A percentile compares a stretch with the other conserved stretches of the same genome.
phyloP scores from a whole-genome alignment of 129 eudicot species.

The Arctium minus region DNA sequence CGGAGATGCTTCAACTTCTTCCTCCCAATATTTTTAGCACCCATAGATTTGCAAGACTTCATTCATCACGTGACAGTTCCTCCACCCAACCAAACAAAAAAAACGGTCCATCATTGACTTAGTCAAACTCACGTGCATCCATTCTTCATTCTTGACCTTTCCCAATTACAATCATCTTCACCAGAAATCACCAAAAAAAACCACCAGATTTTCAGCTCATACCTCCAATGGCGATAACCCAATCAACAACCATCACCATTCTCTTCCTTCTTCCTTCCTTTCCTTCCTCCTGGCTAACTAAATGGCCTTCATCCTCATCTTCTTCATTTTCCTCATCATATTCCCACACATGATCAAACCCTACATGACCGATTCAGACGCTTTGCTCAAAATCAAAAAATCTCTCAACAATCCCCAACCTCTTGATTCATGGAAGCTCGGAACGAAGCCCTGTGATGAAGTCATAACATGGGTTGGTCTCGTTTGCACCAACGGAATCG shows the following conservation, averaged over 20 bases:
- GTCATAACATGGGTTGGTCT: constrained; percentile 45
- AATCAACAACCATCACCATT: constrained; percentile 6
- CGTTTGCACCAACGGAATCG: constrained; percentile 39
- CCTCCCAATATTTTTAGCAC: neutral
- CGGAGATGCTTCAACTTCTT: too few species aligned
- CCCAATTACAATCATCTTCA: constrained; percentile 8
- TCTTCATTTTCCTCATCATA: constrained; percentile 16
- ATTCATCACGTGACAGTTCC: neutral
- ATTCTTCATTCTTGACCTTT: constrained; percentile 28
- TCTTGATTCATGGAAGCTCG: constrained; percentile 60
- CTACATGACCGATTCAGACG: constrained; percentile 53
- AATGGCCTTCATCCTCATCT: constrained; percentile 28
- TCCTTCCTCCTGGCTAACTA: constrained; percentile 21
- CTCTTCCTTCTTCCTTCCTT: neutral
- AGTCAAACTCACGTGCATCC: constrained; percentile 19
- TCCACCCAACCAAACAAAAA: neutral
- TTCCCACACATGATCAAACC: constrained; percentile 17
- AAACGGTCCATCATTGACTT: constrained; percentile 22
- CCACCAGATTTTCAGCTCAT: constrained; percentile 25
- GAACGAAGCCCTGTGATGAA: constrained; percentile 47
- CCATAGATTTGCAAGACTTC: too few species aligned
- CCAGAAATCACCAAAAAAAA: constrained; percentile 29
- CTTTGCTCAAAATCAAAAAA: constrained; percentile 49
- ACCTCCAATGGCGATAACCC: constrained; percentile 25
- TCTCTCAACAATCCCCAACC: constrained; percentile 39